phyloP scores from a whole-genome alignment of 257 asterid species.

The Henckelia pumila region DNA sequence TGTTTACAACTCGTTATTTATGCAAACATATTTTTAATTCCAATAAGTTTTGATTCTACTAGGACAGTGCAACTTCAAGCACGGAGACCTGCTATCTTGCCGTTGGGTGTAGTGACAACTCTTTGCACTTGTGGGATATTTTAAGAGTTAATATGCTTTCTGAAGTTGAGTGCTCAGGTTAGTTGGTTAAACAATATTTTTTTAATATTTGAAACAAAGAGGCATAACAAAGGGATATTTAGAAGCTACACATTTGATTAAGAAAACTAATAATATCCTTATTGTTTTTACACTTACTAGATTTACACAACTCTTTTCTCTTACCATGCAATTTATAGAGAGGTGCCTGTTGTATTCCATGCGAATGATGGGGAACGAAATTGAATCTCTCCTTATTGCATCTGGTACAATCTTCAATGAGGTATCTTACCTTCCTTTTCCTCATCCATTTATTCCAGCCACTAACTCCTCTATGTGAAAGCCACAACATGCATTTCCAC shows the following conservation, averaged over 20 bases:
- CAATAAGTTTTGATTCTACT: conserved; percentile 23
- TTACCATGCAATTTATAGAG: conserved; percentile 36
- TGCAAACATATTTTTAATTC: not conserved
- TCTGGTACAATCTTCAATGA: conserved; percentile 94
- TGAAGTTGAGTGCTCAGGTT: conserved; percentile 68
- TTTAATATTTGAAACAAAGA: conserved; percentile 7
- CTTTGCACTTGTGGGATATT: conserved; percentile 73
- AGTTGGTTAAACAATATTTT: conserved; percentile 14
- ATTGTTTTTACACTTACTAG: conserved; percentile 6
- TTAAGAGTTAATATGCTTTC: conserved; percentile 37
- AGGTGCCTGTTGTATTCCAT: conserved; percentile 86
- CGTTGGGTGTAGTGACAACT: conserved; percentile 81
- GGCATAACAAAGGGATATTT: conserved; percentile 6
- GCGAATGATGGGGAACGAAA: conserved; percentile 71
- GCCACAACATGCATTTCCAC: conserved; percentile 1
- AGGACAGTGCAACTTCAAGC: conserved; percentile 41
- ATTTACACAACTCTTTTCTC: conserved; percentile 8
- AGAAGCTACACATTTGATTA: not conserved
- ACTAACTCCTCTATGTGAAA: not conserved
- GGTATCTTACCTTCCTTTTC: conserved; percentile 39
- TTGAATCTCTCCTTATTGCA: conserved; percentile 70
- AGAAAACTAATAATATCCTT: not conserved
- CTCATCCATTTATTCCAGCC: not conserved
- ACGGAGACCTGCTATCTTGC: conserved; percentile 50
- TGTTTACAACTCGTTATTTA: conserved; percentile 1